Percentiles rank a stretch among this genome's conserved stretches.
These are phyloP conservation scores for Amphibolis antarctica DNA, from an alignment of 106 monocot genomes.

Conservation along the genomic window DNA sequence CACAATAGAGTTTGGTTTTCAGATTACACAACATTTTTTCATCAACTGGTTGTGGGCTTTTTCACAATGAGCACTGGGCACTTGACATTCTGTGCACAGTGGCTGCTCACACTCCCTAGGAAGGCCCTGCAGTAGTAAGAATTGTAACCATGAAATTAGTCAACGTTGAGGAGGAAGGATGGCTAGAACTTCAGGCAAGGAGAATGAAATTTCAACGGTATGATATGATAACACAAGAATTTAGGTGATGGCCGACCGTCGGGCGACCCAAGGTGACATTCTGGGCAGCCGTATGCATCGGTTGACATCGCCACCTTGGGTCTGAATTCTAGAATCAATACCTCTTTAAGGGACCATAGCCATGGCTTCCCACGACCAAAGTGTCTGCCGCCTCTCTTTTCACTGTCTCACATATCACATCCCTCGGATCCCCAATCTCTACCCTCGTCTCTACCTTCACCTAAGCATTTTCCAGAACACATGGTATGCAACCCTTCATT, in stretches of 20 bases:
- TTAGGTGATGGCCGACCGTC: too few relatives aligned
- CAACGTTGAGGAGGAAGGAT: too few relatives aligned
- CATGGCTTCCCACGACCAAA: slow-evolving; percentile 61
- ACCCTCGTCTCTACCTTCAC: slow-evolving; percentile 20
- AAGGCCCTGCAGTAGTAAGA: slow-evolving; percentile 5
- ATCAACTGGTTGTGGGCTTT: slow-evolving; percentile 1
- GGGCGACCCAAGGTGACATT: too few relatives aligned
- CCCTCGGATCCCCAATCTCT: slow-evolving; percentile 39
- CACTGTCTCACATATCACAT: slow-evolving; percentile 48
- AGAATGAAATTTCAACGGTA: too few relatives aligned
- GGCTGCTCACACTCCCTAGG: slow-evolving; percentile 17
- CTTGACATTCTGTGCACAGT: slow-evolving; percentile 17
- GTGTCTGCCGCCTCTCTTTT: slow-evolving; percentile 31
- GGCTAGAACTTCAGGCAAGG: background rate
- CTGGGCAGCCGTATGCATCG: too few relatives aligned
- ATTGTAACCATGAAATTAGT: too few relatives aligned
- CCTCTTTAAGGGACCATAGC: slow-evolving; percentile 54
- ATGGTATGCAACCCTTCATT: too few relatives aligned
- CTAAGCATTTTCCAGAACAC: slow-evolving; percentile 1
- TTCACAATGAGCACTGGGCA: slow-evolving; percentile 16
- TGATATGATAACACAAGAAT: too few relatives aligned
- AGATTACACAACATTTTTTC: too few relatives aligned
- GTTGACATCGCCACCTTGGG: too few relatives aligned
- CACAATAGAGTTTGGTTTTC: too few relatives aligned
- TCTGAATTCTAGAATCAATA: background rate